Percentiles rank a stretch among this genome's conserved stretches.
Evolutionary conservation across 345 rosid species (phyloP).

Genomic region (Punica granatum): DNA sequence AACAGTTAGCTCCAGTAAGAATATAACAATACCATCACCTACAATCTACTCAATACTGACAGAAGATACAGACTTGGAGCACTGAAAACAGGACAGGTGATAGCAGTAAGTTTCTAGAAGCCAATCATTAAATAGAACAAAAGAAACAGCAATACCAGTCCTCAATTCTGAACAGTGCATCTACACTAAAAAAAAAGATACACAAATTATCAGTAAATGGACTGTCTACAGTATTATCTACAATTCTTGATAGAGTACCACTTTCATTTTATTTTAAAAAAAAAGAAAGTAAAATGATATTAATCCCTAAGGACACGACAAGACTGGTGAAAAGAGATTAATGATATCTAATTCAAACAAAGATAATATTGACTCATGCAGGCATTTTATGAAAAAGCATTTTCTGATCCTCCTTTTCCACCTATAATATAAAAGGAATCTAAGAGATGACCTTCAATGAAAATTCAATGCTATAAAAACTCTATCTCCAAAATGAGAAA

Average conservation of each 20-base stretch:
- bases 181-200: too few species aligned
- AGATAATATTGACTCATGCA: too few species aligned
- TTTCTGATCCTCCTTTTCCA: background rate
- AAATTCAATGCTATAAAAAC: too few species aligned
- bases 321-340: background rate
- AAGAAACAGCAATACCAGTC: background rate
- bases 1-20: background rate
- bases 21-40: background rate
- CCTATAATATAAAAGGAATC: too few species aligned
- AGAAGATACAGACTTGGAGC: background rate
- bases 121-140: background rate
- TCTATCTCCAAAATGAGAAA: background rate
- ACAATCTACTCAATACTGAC: background rate
- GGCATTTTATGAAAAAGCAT: background rate
- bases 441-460: too few species aligned
- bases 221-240: too few species aligned
- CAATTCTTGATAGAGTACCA: too few species aligned
- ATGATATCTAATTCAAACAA: too few species aligned
- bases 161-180: background rate
- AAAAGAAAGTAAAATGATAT: background rate
- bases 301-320: background rate
- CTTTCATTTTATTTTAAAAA: too few species aligned
- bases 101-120: too few species aligned
- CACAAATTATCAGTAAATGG: too few species aligned
- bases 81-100: background rate